Evolutionary conservation across 345 rosid species (phyloP).

Genomic region (Syzygium jambos): DNA sequence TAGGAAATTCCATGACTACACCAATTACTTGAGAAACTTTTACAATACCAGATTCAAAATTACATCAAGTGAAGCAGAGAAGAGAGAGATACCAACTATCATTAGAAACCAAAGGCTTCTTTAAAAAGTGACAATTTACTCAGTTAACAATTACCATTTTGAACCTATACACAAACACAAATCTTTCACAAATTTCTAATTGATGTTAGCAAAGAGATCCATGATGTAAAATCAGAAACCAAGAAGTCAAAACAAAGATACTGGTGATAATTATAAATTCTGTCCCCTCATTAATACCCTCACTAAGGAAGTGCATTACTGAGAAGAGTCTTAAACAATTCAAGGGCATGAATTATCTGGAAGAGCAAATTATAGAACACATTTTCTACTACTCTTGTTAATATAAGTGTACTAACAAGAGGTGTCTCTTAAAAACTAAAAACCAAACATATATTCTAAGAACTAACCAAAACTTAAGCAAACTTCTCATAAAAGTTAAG

Average conservation of each 20-base stretch:
- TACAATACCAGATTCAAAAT: not conserved
- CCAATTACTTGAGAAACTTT: not conserved
- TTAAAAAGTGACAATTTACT: not conserved
- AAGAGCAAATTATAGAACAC: not conserved
- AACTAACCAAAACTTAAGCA: not conserved
- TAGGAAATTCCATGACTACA: not conserved
- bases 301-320: not conserved
- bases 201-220: not conserved
- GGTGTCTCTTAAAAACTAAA: not conserved
- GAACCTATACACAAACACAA: not conserved
- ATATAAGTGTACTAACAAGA: not conserved
- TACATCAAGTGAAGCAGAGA: not conserved
- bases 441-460: not conserved
- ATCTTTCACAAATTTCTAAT: not conserved
- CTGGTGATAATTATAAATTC: not conserved
- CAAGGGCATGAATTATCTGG: not conserved
- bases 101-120: not conserved
- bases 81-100: not conserved
- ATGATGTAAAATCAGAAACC: not conserved
- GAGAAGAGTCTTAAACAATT: not conserved
- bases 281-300: not conserved
- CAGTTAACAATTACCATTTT: not conserved
- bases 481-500: not conserved
- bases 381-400: not conserved
- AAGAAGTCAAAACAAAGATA: not conserved